Conservation (phyloP, 2,329 filamentous ascomycete species). For the Stagonosporopsis vannaccii region DNA sequence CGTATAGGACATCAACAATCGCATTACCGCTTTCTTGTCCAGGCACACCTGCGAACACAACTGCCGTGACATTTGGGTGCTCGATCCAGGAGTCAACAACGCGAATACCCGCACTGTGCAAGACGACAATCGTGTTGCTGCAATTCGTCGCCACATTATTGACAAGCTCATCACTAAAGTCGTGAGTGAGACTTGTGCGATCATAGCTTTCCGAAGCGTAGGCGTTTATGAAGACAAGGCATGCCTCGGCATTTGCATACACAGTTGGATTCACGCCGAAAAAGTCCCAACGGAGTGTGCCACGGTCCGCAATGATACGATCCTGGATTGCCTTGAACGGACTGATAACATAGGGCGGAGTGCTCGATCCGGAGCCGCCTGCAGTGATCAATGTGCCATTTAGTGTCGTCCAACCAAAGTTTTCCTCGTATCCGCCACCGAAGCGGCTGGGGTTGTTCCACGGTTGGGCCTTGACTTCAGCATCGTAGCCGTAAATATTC, state of each 20-base stretch:
- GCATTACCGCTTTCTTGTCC: conserved; percentile 83
- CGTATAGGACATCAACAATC: conserved; percentile 80
- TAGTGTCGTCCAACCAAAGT: conserved; percentile 43
- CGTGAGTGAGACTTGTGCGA: conserved; percentile 29
- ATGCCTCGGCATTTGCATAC: conserved; percentile 51
- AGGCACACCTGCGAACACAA: conserved; percentile 79
- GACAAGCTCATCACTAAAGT: conserved; percentile 45
- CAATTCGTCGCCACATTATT: conserved; percentile 56
- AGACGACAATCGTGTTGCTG: conserved; percentile 60
- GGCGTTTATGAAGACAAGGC: conserved; percentile 65
- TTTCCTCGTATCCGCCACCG: conserved; percentile 51
- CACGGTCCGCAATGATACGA: conserved; percentile 37
- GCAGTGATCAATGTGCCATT: conserved; percentile 54
- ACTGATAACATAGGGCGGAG: conserved; percentile 50
- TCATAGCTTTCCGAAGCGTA: conserved; percentile 51
- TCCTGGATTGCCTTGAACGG: conserved; percentile 52
- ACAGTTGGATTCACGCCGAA: conserved; percentile 39
- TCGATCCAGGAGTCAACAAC: conserved; percentile 76
- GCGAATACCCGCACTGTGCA: conserved; percentile 56
- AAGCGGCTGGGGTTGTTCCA: conserved; percentile 50
- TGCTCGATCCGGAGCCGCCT: conserved; percentile 51
- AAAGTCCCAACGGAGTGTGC: conserved; percentile 48
- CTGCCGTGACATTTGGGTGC: conserved; percentile 79
- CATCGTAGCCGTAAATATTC: conserved; percentile 52
- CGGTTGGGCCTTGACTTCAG: conserved; percentile 43